phyloP scores from a whole-genome alignment of 106 monocot species.

The Xerophyta viscosa region DNA sequence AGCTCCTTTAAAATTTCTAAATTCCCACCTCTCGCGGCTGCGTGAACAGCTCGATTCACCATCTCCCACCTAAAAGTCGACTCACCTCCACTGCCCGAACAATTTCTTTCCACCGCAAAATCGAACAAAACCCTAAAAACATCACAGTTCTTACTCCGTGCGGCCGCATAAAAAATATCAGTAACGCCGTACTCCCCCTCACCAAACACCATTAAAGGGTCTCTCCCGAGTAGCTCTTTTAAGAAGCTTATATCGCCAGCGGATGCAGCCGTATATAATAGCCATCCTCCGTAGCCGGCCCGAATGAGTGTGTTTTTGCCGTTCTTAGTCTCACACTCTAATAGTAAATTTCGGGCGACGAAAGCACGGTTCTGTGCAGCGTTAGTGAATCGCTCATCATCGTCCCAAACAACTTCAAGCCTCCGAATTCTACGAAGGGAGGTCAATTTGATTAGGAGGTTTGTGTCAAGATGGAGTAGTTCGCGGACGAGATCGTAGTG shows the following conservation, averaged over 20 bases:
- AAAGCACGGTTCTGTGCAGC: slow-evolving; percentile 48
- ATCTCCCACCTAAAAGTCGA: slow-evolving; percentile 55
- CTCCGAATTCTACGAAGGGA: slow-evolving; percentile 85
- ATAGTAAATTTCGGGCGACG: slow-evolving; percentile 51
- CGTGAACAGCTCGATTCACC: slow-evolving; percentile 65
- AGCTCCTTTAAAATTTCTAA: slow-evolving; percentile 72
- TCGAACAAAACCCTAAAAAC: slow-evolving; percentile 62
- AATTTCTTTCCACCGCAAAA: slow-evolving; percentile 20
- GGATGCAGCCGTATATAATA: slow-evolving; percentile 73
- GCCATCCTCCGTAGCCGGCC: slow-evolving; percentile 88
- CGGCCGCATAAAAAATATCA: slow-evolving; percentile 84
- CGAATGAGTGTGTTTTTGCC: slow-evolving; percentile 36
- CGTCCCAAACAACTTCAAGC: slow-evolving; percentile 84
- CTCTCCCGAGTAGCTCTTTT: slow-evolving; percentile 39
- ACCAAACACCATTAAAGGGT: slow-evolving; percentile 74
- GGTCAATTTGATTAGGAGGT: slow-evolving; percentile 92
- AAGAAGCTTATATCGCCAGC: slow-evolving; percentile 65
- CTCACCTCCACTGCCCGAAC: not conserved
- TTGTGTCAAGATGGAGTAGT: slow-evolving; percentile 77
- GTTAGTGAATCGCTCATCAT: slow-evolving; percentile 31
- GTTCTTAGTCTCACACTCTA: slow-evolving; percentile 51
- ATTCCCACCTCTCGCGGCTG: slow-evolving; percentile 75
- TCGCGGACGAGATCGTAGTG: slow-evolving; percentile 89
- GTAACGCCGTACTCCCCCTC: slow-evolving; percentile 95
- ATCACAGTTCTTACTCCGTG: slow-evolving; percentile 50